Percentiles rank a stretch among this genome's conserved stretches.
Conservation (phyloP, 805 yeast species). For the Saturnispora halmiae region DNA sequence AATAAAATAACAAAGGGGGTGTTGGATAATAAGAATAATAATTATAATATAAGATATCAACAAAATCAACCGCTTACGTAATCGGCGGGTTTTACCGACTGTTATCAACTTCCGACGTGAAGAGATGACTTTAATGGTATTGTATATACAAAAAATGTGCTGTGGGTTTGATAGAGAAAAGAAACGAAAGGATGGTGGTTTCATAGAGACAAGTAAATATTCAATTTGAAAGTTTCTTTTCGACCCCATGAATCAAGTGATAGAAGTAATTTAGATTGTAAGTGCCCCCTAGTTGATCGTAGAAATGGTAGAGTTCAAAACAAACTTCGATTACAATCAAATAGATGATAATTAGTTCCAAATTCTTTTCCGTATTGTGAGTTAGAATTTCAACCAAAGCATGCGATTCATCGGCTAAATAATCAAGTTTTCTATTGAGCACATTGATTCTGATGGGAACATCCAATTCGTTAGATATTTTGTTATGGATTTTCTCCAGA, state of each 20-base stretch:
- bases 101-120: too few species aligned
- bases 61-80: background rate
- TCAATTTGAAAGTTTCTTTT: too few species aligned
- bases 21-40: too few species aligned
- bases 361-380: conserved; percentile 63
- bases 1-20: too few species aligned
- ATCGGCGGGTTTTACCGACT: too few species aligned
- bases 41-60: too few species aligned
- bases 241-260: conserved; percentile 5
- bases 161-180: too few species aligned
- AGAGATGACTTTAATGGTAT: too few species aligned
- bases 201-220: too few species aligned
- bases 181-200: too few species aligned
- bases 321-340: conserved; percentile 79
- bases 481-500: conserved; percentile 64
- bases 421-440: conserved; percentile 77
- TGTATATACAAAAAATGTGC: too few species aligned
- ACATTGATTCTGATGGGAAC: conserved; percentile 69
- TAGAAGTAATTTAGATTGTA: conserved; percentile 14
- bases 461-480: conserved; percentile 64
- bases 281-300: conserved; percentile 37
- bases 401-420: conserved; percentile 81
- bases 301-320: conserved; percentile 70
- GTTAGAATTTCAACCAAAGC: conserved; percentile 66
- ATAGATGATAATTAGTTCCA: conserved; percentile 84